phyloP scores from a whole-genome alignment of 2,329 filamentous ascomycete genomes.

The Epichloe hybrida region DNA sequence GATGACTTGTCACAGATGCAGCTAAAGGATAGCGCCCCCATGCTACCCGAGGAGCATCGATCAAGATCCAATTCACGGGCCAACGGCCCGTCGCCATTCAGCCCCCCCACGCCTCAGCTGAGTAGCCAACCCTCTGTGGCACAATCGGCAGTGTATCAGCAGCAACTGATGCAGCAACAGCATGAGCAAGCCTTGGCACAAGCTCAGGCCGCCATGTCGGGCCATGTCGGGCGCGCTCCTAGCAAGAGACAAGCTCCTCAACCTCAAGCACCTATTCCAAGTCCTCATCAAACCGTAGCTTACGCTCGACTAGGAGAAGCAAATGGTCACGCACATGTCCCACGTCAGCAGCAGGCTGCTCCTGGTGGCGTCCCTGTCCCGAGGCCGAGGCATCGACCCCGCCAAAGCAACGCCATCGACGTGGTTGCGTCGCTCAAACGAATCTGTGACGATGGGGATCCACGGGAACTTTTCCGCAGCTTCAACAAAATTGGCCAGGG shows the following conservation, averaged over 20 bases:
- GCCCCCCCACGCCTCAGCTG: slow-evolving; percentile 27
- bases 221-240: slow-evolving; percentile 56
- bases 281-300: slow-evolving; percentile 12
- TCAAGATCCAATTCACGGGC: slow-evolving; percentile 52
- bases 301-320: slow-evolving; percentile 17
- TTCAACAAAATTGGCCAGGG: slow-evolving; percentile 95
- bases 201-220: slow-evolving; percentile 62
- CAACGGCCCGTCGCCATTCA: slow-evolving; percentile 38
- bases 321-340: slow-evolving; percentile 20
- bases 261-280: slow-evolving; percentile 13
- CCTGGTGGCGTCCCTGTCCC: slow-evolving; percentile 33
- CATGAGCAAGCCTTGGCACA: slow-evolving; percentile 74
- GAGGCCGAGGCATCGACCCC: slow-evolving; percentile 61
- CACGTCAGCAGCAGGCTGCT: slow-evolving; percentile 23
- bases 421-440: slow-evolving; percentile 71
- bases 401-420: slow-evolving; percentile 70
- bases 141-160: slow-evolving; percentile 40
- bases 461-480: slow-evolving; percentile 71
- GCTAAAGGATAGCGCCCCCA: slow-evolving; percentile 41
- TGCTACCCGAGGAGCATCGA: slow-evolving; percentile 54
- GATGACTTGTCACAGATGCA: slow-evolving; percentile 39
- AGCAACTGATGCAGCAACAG: slow-evolving; percentile 61
- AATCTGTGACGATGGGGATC: slow-evolving; percentile 84
- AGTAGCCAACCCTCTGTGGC: slow-evolving; percentile 14
- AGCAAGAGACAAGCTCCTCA: slow-evolving; percentile 50